Base-by-base conservation (phyloP, 108 stramenopile genomes). In the Cyclotella atomus region DNA sequence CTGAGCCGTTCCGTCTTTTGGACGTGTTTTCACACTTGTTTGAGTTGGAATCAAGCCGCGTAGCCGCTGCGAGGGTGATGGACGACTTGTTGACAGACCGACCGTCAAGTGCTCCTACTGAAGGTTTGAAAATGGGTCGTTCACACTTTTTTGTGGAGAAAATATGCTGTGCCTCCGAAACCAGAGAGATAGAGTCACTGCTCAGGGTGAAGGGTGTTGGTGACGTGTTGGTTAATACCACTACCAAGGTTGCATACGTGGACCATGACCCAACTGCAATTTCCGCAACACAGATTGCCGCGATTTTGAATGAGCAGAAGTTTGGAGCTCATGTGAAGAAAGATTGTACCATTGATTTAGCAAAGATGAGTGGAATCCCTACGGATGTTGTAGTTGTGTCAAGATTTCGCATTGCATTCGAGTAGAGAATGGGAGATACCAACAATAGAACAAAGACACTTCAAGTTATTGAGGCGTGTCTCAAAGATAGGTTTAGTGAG, bases 81-180 rank as follows among this genome's bases (percentile, higher is more conserved):
- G 69, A 70, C 14, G 69, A 25, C 32, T 29, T 59, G 41, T 24
- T 62, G 23, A 30, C 38, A 8, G 69, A 55, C 33, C n/a, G 65
- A 38, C 38, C 65, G 0, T 46, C 30, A 5, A 43, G 46, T 20
- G 27, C 44, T 69, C 25, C 72, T 19, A 53, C 45, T 15, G 60
- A 77, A 32, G 15, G 30, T 9, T 56, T 49, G 10, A 38, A 55
- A 29, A 50, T 62, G 52, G 83, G 83, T 27, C 73, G 77, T 28
- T 87, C 87, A 17, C 68, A 66, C 29, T 83, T 87, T 41, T 75
- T 61, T 64, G 87, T 85, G 0, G 65, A 76, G 32, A 57, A 68
- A 33, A 87, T 88, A 8, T 90, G 89, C 60, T 90, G 89, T 59
- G 83, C 87, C 0, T 68, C 75, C 7, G 89, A 90, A 68, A 64